Evolutionary conservation across 2,329 filamentous ascomycete species (phyloP), one percentile per base, ranked within the genome.

Genomic region (Cercospora sojina): DNA sequence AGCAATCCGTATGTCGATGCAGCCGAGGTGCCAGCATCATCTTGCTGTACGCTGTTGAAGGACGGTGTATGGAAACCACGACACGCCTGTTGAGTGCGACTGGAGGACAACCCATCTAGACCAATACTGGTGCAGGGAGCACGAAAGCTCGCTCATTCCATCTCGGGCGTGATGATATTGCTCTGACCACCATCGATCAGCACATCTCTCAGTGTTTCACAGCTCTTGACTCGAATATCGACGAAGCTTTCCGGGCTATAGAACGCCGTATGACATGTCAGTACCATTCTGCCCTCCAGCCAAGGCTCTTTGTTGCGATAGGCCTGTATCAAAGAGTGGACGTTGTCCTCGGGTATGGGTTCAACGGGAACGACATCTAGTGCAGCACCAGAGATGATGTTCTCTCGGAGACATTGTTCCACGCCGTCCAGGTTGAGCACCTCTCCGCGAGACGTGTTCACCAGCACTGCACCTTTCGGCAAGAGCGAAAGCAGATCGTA

Each of bases 251-350:
- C 72, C 3, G 73, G 73, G 29, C 71, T 73, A 55, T 74, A 74
- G 35, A 74, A 74, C 4, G 73, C 73, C 1, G 73, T 71, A 35
- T 74, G 73, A 18, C 73, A 74, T n/a, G 73, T 78, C 62, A 79
- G 71, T 4, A 72, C 74, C 68, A 78, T 69, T 61, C 80, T 70
- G 6, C 80, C 80, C 69, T 79, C 78, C 62, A 83, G 69, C 81
- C 81, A 83, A 18, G 73, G 69, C 70, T 82, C 81, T 57, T 79
- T 74, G 43, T 70, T 70, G 7, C 74, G 62, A 29, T 75, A 76
- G 7, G 74, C 74, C 57, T 73, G 71, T 5, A 76, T 72, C 12
- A 76, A 59, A 7, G 71, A 62, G 66, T 75, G 74, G 9, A 73
- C 74, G 16, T 67, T 67, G 25, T 76, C 73, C 41, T 72, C 72